Evolutionary conservation across 2,329 filamentous ascomycete species (phyloP).

Genomic region (Zarea fungicola): DNA sequence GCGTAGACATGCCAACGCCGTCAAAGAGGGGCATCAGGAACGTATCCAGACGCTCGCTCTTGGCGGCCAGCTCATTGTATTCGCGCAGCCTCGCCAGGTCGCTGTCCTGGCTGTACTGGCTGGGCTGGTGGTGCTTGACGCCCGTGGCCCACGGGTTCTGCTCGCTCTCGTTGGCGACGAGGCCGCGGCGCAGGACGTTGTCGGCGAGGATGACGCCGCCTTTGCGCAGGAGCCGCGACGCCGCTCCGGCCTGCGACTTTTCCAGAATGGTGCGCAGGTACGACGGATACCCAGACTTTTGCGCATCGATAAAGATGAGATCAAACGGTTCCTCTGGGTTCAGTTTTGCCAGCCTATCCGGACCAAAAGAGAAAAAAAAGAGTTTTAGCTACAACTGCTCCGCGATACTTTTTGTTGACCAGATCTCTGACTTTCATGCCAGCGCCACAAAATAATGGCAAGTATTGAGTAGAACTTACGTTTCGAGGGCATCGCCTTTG

Average conservation of each 20-base stretch:
- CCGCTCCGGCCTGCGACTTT: constrained; percentile 32
- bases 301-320: constrained; percentile 49
- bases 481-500: constrained; percentile 41
- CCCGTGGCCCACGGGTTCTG: constrained; percentile 28
- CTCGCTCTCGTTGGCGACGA: constrained; percentile 39
- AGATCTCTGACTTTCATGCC: no score
- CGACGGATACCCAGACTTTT: constrained; percentile 46
- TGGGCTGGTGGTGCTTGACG: constrained; percentile 15
- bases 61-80: constrained; percentile 31
- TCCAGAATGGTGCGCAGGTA: constrained; percentile 43
- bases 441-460: not conserved
- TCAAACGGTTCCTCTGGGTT: constrained; percentile 41
- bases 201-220: constrained; percentile 50
- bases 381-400: not conserved
- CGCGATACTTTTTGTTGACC: no score
- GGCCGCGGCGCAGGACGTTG: constrained; percentile 45
- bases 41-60: constrained; percentile 32
- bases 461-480: constrained; percentile 28
- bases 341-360: constrained; percentile 28
- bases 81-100: constrained; percentile 27
- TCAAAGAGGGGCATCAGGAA: constrained; percentile 40
- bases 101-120: constrained; percentile 18
- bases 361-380: no score
- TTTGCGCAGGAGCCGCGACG: constrained; percentile 38
- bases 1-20: constrained; percentile 34